Evolutionary conservation across 306 rosid species (phyloP).

Genomic region (Acacia melanoxylon): DNA sequence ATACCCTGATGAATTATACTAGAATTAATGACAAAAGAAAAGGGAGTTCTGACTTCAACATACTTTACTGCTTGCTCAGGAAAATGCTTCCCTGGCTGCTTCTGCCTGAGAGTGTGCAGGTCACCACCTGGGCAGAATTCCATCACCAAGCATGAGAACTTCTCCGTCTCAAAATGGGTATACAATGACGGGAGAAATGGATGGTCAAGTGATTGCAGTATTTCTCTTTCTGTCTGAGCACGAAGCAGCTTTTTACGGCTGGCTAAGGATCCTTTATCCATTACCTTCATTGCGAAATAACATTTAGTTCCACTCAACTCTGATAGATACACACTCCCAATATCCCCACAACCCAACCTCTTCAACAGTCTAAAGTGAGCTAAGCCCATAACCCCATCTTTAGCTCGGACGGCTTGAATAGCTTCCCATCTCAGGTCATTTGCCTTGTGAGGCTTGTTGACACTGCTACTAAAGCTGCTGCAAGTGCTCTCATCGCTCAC

Average conservation of each 20-base stretch:
- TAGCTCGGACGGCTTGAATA: constrained; percentile 79
- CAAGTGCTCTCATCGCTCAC: constrained; percentile 95
- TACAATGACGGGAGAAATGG: constrained; percentile 96
- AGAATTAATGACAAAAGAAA: constrained; percentile 22
- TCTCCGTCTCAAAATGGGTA: constrained; percentile 96
- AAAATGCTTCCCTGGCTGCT: constrained; percentile 97
- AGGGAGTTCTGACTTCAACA: constrained; percentile 45
- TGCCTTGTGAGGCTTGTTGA: constrained; percentile 95
- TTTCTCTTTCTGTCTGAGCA: constrained; percentile 97
- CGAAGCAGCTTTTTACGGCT: constrained; percentile 95
- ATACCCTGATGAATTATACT: constrained; percentile 12
- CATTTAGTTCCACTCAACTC: constrained; percentile 96
- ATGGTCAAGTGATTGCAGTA: constrained; percentile 91
- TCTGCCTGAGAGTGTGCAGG: constrained; percentile 94
- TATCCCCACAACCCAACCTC: constrained; percentile 99
- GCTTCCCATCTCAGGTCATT: constrained; percentile 99
- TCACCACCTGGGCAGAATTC: constrained; percentile 99
- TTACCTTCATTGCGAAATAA: constrained; percentile 96
- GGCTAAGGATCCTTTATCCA: constrained; percentile 96
- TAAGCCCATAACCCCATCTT: constrained; percentile 83
- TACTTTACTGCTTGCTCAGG: constrained; percentile 99
- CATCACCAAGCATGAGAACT: constrained; percentile 98
- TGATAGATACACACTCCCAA: constrained; percentile 95
- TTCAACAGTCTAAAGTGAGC: constrained; percentile 86
- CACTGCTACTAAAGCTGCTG: constrained; percentile 90